Evolutionary conservation across 1,139 yeast genomes (phyloP), one percentile per base, ranked within the genome.

Genomic region (Pichia sp.): DNA sequence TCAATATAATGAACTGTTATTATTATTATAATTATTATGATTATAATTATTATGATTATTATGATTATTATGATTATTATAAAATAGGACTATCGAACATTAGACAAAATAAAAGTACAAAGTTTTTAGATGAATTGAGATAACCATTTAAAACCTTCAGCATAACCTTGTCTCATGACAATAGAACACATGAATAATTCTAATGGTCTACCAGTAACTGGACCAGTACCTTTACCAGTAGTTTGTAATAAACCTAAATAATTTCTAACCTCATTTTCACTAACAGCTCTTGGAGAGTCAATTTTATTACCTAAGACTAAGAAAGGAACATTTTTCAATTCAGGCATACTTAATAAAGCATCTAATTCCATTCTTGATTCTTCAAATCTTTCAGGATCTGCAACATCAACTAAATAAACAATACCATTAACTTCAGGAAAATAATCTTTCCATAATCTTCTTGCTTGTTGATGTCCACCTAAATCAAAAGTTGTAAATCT

Each of bases 341-440:
- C 98, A 64, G 90, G 96, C 62, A 92, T 92, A 60, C 82, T 83
- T 64, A 92, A 84, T 55, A 92, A 75, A 32, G 95, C 90, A 62
- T 92, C 97, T 63, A 92, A 77, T 70, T 92, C 98, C 36, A 90
- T 89, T 70, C 87, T 85, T 48, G 96, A 84, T 71, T 92, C 99
- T 53, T 87, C 86, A 59, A 92, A 86, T 68, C 99, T 83, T 63
- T 83, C 96, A 40, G 95, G 82, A 64, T 92, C 98, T 49, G 97
- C 97, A 47, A 96, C 95, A 65, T 92, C 99, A 36, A 92, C 97
- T 52, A 94, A 75, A 68, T 87, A 94, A 28, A 92, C 97, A 58
- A 92, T 92, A 44, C 97, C 98, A 66, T 89, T 86, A 46, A 92
- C 98, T 69, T 92, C 98, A 46, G 98, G 99, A 82, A 94, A 92